Base-by-base conservation (phyloP, 2,329 filamentous ascomycete genomes). In the Cyphellophora attinorum region DNA sequence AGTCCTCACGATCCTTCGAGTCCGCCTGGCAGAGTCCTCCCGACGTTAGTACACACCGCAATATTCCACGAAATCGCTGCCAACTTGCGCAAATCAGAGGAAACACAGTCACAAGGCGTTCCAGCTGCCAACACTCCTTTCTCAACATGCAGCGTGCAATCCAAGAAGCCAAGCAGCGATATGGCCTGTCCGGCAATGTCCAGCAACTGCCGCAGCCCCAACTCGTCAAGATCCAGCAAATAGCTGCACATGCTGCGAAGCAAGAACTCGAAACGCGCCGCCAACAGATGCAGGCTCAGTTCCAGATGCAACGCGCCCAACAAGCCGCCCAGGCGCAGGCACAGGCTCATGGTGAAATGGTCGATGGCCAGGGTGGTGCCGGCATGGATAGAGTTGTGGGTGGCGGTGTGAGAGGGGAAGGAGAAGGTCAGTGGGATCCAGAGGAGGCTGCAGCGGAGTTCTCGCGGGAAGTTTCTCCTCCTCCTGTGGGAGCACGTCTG, bases 361-460 rank as follows among this genome's bases (percentile, higher is more conserved):
- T 40, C 17, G 39, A 44, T 13, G 39, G 41, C 3, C 34, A 40
- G 19, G 34, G 17, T 28, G 38, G 38, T n/a, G n/a, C n/a, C 33
- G 35, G 35, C 13, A 42, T 46, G 38, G 37, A 37, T 13, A 40
- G 41, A 33, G 35, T 42, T 17, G 40, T n/a, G n/a, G n/a, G n/a
- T n/a, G n/a, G n/a, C n/a, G n/a, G n/a, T n/a, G n/a, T n/a, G n/a
- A n/a, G n/a, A n/a, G n/a, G n/a, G n/a, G n/a, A n/a, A n/a, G n/a
- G n/a, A n/a, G n/a, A n/a, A n/a, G n/a, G n/a, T n/a, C n/a, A n/a
- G n/a, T n/a, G n/a, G n/a, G n/a, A n/a, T n/a, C n/a, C n/a, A n/a
- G n/a, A n/a, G n/a, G n/a, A n/a, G n/a, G n/a, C n/a, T n/a, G n/a
- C n/a, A n/a, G n/a, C n/a, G n/a, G n/a, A n/a, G n/a, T n/a, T n/a